These are phyloP conservation scores for Phytophthora agathidicida DNA, from an alignment of 352 stramenopile genomes.

Conservation along the genomic window DNA sequence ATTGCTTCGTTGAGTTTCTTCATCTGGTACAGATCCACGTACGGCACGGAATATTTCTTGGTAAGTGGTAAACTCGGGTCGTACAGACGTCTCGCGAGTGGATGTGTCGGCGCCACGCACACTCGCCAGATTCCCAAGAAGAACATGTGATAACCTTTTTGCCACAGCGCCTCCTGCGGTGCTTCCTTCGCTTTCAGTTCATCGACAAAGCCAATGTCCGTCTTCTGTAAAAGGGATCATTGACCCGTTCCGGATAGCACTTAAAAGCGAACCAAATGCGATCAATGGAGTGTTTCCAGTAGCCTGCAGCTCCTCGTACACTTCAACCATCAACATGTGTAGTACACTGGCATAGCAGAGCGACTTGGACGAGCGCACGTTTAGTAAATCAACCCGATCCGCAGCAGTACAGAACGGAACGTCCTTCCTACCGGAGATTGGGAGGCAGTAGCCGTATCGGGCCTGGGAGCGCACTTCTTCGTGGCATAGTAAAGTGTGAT, in stretches of 20 bases:
- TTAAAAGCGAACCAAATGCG: slow-evolving; percentile 52
- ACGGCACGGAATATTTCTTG: slow-evolving; percentile 29
- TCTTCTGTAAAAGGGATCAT: slow-evolving; percentile 67
- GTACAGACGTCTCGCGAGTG: slow-evolving; percentile 41
- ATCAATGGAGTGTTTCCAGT: slow-evolving; percentile 36
- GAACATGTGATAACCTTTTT: slow-evolving; percentile 64
- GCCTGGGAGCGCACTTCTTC: neutral
- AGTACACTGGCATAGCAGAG: slow-evolving; percentile 59
- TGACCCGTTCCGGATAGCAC: slow-evolving; percentile 48
- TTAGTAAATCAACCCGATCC: slow-evolving; percentile 53
- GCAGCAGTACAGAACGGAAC: slow-evolving; percentile 41
- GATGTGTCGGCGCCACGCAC: slow-evolving; percentile 48
- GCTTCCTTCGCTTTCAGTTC: slow-evolving; percentile 10
- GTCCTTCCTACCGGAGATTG: slow-evolving; percentile 51
- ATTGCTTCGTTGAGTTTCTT: neutral
- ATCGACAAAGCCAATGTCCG: slow-evolving; percentile 45
- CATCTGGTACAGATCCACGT: slow-evolving; percentile 48
- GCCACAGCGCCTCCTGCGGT: slow-evolving; percentile 25
- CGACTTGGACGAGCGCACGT: slow-evolving; percentile 17
- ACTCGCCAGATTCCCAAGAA: slow-evolving; percentile 42
- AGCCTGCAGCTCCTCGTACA: slow-evolving; percentile 46
- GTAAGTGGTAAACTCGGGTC: slow-evolving; percentile 25
- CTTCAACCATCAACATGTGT: slow-evolving; percentile 59
- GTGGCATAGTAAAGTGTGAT: slow-evolving; percentile 19
- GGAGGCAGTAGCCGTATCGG: slow-evolving; percentile 42